These are phyloP conservation scores for Insectozyma bohioensis DNA, from an alignment of 1,139 yeast genomes.

Conservation along the genomic window DNA sequence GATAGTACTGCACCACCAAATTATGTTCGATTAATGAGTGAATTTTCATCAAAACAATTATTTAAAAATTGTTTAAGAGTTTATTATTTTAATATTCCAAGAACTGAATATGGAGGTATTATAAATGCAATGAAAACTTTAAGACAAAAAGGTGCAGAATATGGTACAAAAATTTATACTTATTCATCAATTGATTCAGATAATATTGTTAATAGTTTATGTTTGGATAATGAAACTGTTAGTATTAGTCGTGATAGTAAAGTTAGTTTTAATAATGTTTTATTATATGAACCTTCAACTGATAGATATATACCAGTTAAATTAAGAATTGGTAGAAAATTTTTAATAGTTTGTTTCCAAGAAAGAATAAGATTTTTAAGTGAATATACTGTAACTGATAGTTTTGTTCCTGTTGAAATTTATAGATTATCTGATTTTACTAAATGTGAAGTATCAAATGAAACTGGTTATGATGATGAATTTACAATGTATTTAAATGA, in stretches of 20 bases:
- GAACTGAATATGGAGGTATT: slow-evolving; percentile 37
- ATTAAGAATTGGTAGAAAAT: slow-evolving; percentile 69
- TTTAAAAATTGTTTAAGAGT: slow-evolving; percentile 54
- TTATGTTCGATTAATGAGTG: slow-evolving; percentile 32
- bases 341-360: slow-evolving; percentile 55
- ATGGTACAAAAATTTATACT: slow-evolving; percentile 27
- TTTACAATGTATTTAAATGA: slow-evolving; percentile 56
- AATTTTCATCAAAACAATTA: slow-evolving; percentile 50
- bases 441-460: slow-evolving; percentile 52
- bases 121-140: slow-evolving; percentile 22
- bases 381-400: slow-evolving; percentile 24
- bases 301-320: slow-evolving; percentile 48
- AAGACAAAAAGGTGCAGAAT: slow-evolving; percentile 15
- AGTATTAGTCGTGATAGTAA: slow-evolving; percentile 53
- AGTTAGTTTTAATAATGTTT: slow-evolving; percentile 59
- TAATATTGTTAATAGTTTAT: slow-evolving; percentile 47
- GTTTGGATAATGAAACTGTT: slow-evolving; percentile 44
- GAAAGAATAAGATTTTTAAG: slow-evolving; percentile 25
- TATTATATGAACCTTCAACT: slow-evolving; percentile 41
- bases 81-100: slow-evolving; percentile 63
- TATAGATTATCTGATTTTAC: slow-evolving; percentile 50
- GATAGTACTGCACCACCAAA: slow-evolving; percentile 18
- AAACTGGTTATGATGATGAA: slow-evolving; percentile 43
- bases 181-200: slow-evolving; percentile 50
- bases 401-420: slow-evolving; percentile 52